A percentile compares a stretch with the other conserved stretches of the same genome.
phyloP scores from a whole-genome alignment of 2,329 filamentous ascomycete genomes.

The Chalaropsis ovoidea region DNA sequence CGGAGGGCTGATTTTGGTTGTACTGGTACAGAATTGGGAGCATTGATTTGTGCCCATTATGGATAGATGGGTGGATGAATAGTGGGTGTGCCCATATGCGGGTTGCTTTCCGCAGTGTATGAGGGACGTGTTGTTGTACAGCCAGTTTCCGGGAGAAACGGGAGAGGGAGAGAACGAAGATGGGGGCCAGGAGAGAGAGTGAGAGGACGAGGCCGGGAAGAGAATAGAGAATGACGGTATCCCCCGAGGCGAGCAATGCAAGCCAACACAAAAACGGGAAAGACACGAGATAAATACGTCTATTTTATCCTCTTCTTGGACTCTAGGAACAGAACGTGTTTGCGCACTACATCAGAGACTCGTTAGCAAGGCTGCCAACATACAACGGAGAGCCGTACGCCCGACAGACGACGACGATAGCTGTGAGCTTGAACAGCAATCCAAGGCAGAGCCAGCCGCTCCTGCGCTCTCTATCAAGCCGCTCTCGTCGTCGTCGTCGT shows the following conservation, averaged over 20 bases:
- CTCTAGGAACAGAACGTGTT: conserved; percentile 92
- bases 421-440: neutral
- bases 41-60: neutral
- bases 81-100: neutral
- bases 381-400: neutral
- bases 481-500: too few relatives aligned
- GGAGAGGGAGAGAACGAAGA: neutral
- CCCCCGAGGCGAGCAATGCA: neutral
- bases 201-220: conserved; percentile 16
- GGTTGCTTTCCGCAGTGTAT: neutral
- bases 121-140: conserved; percentile 15
- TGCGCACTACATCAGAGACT: conserved; percentile 55
- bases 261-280: neutral
- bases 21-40: conserved; percentile 22
- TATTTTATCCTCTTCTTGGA: conserved; percentile 67
- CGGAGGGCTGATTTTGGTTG: conserved; percentile 5
- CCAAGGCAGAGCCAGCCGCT: too few relatives aligned
- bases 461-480: too few relatives aligned
- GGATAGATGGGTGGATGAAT: neutral
- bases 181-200: conserved; percentile 26
- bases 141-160: neutral
- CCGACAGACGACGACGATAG: neutral
- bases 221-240: neutral
- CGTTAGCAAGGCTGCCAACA: conserved; percentile 18
- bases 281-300: conserved; percentile 22